phyloP scores from a whole-genome alignment of 441 rosid genomes.

The Isatis lusitanica region DNA sequence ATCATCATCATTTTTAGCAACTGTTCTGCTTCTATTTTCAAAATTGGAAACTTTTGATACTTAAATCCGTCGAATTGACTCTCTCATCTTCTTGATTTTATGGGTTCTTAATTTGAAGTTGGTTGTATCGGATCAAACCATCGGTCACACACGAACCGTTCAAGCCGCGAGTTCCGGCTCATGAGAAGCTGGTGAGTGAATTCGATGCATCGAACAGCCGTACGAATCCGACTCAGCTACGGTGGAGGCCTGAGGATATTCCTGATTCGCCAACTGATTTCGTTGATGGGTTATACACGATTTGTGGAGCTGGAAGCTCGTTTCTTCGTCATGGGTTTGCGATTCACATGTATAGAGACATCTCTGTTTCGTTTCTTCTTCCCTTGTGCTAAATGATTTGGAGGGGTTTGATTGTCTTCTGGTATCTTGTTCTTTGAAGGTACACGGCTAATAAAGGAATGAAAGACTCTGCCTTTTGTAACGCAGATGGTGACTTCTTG shows the following conservation, averaged over 20 bases:
- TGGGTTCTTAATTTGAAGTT: slow-evolving; percentile 40
- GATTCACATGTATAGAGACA: slow-evolving; percentile 62
- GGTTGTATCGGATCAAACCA: slow-evolving; percentile 91
- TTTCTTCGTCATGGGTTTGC: slow-evolving; percentile 92
- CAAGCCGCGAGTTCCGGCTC: slow-evolving; percentile 60
- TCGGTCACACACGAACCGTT: slow-evolving; percentile 97
- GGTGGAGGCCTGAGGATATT: slow-evolving; percentile 88
- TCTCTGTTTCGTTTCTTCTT: too few species aligned
- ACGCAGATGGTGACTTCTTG: slow-evolving; percentile 97
- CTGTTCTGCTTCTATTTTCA: neutral
- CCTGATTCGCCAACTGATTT: slow-evolving; percentile 73
- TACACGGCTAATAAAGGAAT: slow-evolving; percentile 81
- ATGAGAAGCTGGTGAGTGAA: slow-evolving; percentile 74
- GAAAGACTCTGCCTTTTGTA: slow-evolving; percentile 85
- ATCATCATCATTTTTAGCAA: neutral
- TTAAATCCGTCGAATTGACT: neutral
- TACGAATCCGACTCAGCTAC: slow-evolving; percentile 85
- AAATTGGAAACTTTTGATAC: neutral
- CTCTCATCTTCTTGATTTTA: neutral
- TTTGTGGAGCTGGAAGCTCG: slow-evolving; percentile 95
- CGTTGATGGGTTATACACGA: slow-evolving; percentile 72
- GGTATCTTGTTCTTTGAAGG: slow-evolving; percentile 38
- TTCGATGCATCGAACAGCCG: slow-evolving; percentile 65
- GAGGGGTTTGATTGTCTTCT: neutral
- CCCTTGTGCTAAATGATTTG: neutral